phyloP scores from a whole-genome alignment of 108 stramenopile genomes.

The Schizochytrium sp. region DNA sequence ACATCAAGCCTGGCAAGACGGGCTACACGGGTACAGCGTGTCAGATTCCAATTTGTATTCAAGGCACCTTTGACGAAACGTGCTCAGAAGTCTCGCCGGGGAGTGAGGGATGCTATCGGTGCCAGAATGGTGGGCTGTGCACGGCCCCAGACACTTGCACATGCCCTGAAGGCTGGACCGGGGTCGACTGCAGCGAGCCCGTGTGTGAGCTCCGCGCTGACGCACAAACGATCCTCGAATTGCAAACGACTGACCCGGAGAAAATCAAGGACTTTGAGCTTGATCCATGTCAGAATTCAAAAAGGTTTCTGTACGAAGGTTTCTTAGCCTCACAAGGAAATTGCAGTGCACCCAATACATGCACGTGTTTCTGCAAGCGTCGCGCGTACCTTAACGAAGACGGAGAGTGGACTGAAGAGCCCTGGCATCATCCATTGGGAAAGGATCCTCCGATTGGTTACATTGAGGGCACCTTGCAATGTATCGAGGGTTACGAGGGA shows the following conservation, averaged over 20 bases:
- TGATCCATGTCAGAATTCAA: slow-evolving; percentile 60
- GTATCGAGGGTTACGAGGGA: slow-evolving; percentile 66
- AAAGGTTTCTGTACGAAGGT: slow-evolving; percentile 2
- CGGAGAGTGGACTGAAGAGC: slow-evolving; percentile 37
- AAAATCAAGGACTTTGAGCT: slow-evolving; percentile 63
- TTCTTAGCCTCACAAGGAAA: slow-evolving; percentile 45
- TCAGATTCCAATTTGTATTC: slow-evolving; percentile 67
- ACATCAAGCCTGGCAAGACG: slow-evolving; percentile 53
- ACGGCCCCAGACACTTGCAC: slow-evolving; percentile 67
- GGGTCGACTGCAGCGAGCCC: slow-evolving; percentile 72
- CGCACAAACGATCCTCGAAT: slow-evolving; percentile 41
- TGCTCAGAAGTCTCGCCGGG: slow-evolving; percentile 46
- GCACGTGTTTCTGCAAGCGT: slow-evolving; percentile 61
- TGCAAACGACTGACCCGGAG: slow-evolving; percentile 61
- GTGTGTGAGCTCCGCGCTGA: slow-evolving; percentile 63
- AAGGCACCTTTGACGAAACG: slow-evolving; percentile 66
- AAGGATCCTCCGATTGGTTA: slow-evolving; percentile 48
- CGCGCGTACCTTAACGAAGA: slow-evolving; percentile 38
- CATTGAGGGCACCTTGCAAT: slow-evolving; percentile 63
- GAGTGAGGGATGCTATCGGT: slow-evolving; percentile 73
- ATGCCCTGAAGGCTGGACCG: slow-evolving; percentile 69
- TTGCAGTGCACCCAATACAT: slow-evolving; percentile 69
- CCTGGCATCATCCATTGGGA: slow-evolving; percentile 53
- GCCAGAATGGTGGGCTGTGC: slow-evolving; percentile 69
- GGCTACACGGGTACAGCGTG: slow-evolving; percentile 72